Percentiles rank a stretch among this genome's conserved stretches.
These are phyloP conservation scores for Saccharomycopsis sp. DNA, from an alignment of 805 yeast genomes.

Conservation along the genomic window DNA sequence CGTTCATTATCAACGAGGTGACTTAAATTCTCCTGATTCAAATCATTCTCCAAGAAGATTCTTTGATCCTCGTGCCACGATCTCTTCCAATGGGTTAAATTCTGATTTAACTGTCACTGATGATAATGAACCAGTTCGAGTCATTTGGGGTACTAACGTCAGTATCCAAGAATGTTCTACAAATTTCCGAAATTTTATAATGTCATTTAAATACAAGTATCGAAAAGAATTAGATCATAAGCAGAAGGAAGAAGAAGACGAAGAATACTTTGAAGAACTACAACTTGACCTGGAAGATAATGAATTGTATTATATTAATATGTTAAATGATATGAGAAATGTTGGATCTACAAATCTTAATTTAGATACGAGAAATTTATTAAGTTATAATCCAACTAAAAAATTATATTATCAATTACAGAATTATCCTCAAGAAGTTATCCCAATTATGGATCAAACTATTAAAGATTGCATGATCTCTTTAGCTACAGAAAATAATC, in stretches of 20 bases:
- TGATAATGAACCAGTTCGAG: slow-evolving; percentile 71
- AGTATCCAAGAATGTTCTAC: slow-evolving; percentile 82
- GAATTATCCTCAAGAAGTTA: slow-evolving; percentile 93
- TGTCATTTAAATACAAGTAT: slow-evolving; percentile 74
- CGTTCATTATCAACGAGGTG: slow-evolving; percentile 53
- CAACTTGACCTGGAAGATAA: slow-evolving; percentile 65
- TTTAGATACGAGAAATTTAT: slow-evolving; percentile 73
- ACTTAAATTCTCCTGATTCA: slow-evolving; percentile 61
- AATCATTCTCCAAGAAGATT: slow-evolving; percentile 68
- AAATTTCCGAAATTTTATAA: slow-evolving; percentile 72
- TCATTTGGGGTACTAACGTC: slow-evolving; percentile 98
- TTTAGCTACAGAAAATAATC: slow-evolving; percentile 47
- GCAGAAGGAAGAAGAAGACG: slow-evolving; percentile 30
- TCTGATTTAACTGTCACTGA: slow-evolving; percentile 29
- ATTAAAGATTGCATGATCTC: slow-evolving; percentile 84
- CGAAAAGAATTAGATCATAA: slow-evolving; percentile 48
- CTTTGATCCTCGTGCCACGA: slow-evolving; percentile 38
- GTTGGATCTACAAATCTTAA: slow-evolving; percentile 78
- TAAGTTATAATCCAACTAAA: slow-evolving; percentile 67
- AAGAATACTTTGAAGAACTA: slow-evolving; percentile 33
- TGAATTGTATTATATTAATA: slow-evolving; percentile 63
- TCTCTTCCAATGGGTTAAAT: slow-evolving; percentile 16
- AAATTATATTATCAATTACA: slow-evolving; percentile 80
- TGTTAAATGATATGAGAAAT: slow-evolving; percentile 65
- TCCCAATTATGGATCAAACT: slow-evolving; percentile 97